phyloP scores from a whole-genome alignment of 2,329 filamentous ascomycete species.

The Neoarthrinium moseri region DNA sequence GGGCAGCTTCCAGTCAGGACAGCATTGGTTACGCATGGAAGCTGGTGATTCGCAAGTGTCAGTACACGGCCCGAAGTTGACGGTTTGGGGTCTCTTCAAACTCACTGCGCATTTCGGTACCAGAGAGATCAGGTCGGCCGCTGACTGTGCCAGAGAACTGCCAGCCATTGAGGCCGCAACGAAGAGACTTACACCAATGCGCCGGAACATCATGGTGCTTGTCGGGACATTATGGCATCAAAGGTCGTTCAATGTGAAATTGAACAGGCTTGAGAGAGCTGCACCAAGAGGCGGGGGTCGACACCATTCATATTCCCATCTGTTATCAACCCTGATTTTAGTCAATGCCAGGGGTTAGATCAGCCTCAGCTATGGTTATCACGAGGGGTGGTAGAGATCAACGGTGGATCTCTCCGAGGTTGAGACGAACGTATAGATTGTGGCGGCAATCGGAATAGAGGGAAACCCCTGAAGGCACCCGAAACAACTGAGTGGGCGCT shows the following conservation, averaged over 20 bases:
- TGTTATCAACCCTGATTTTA: neutral
- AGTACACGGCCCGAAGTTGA: neutral
- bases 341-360: constrained; percentile 1
- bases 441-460: neutral
- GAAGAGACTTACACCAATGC: neutral
- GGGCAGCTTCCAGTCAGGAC: constrained; percentile 9
- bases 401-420: neutral
- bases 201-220: constrained; percentile 2
- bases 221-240: neutral
- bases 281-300: neutral
- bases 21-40: constrained; percentile 3
- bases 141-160: neutral
- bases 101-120: constrained; percentile 4
- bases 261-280: neutral
- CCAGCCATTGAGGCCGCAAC: constrained; percentile 1
- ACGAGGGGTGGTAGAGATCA: neutral
- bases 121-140: neutral
- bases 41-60: neutral
- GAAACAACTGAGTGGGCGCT: neutral
- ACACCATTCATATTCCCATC: neutral
- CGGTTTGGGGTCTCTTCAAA: neutral
- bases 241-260: neutral
- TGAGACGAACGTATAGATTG: neutral
- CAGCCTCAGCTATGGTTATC: neutral
- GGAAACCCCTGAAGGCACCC: neutral